These are phyloP conservation scores for Haplosporangium sp. DNA, from an alignment of 371 early-diverging fungal genomes.

Conservation along the genomic window DNA sequence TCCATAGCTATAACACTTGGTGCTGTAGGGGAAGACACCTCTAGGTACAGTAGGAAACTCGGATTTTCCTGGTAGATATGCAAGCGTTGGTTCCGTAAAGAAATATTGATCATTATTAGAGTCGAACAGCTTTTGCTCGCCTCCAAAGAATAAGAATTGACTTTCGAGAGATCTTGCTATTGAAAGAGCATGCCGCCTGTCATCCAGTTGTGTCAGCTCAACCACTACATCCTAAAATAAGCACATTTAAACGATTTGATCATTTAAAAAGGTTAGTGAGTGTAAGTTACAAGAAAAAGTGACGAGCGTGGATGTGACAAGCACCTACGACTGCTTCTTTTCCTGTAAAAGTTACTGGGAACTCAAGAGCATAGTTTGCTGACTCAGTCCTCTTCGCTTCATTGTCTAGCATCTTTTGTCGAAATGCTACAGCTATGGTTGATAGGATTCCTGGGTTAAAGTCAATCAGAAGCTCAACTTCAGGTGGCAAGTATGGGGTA, in stretches of 20 bases:
- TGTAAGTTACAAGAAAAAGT: not conserved
- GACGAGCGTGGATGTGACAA: conserved; percentile 2
- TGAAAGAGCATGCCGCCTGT: conserved; percentile 51
- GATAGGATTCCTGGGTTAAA: conserved; percentile 53
- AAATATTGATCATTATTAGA: conserved; percentile 52
- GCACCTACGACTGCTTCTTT: conserved; percentile 83
- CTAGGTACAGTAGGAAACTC: conserved; percentile 43
- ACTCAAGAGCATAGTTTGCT: conserved; percentile 81
- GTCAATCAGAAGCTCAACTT: conserved; percentile 39
- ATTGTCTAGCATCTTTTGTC: conserved; percentile 50
- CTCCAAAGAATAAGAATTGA: conserved; percentile 47
- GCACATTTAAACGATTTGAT: not conserved
- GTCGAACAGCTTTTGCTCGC: conserved; percentile 41
- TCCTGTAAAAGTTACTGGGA: conserved; percentile 85
- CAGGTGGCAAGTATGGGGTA: conserved; percentile 12
- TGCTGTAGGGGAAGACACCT: conserved; percentile 48
- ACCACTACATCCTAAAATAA: conserved; percentile 40
- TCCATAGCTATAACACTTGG: conserved; percentile 38
- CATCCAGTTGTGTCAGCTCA: conserved; percentile 43
- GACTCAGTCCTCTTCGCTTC: conserved; percentile 48
- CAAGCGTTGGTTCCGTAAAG: conserved; percentile 40
- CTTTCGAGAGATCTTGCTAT: conserved; percentile 44
- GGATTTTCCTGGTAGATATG: conserved; percentile 42
- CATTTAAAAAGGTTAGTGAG: not conserved
- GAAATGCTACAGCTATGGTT: conserved; percentile 52